Evolutionary conservation across 2,329 filamentous ascomycete species (phyloP).

Genomic region (Hymenoscyphus fructigenus): DNA sequence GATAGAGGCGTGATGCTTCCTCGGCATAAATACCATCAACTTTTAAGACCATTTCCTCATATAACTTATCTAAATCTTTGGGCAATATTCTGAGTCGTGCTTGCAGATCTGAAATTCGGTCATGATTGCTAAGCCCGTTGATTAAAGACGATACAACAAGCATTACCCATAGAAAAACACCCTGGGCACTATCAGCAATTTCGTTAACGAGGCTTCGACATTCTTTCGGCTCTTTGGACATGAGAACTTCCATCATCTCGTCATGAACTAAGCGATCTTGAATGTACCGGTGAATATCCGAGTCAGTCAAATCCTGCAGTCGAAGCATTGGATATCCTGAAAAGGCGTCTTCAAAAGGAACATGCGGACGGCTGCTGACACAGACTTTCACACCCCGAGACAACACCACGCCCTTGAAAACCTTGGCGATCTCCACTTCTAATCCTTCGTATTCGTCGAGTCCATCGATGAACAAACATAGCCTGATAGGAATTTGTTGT

Average conservation of each 20-base stretch:
- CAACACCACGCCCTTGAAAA: constrained; percentile 10
- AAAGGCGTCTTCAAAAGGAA: constrained; percentile 28
- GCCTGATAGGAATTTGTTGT: neutral
- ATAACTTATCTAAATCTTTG: constrained; percentile 14
- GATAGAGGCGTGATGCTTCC: constrained; percentile 10
- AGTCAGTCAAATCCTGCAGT: constrained; percentile 28
- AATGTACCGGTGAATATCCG: constrained; percentile 28
- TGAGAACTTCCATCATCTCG: constrained; percentile 6
- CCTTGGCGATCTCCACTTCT: constrained; percentile 16
- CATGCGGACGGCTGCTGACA: constrained; percentile 31
- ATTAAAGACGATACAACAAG: constrained; percentile 22
- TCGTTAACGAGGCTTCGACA: constrained; percentile 10
- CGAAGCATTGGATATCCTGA: constrained; percentile 17
- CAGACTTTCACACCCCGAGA: constrained; percentile 26
- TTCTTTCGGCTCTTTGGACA: neutral
- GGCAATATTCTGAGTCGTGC: constrained; percentile 9
- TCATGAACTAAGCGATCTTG: constrained; percentile 16
- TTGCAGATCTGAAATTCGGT: constrained; percentile 16
- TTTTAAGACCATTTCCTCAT: constrained; percentile 21
- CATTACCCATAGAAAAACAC: constrained; percentile 29
- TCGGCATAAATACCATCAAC: constrained; percentile 14
- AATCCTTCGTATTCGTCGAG: constrained; percentile 16
- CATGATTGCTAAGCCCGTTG: constrained; percentile 12
- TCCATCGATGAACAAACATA: constrained; percentile 6
- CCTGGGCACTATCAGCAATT: constrained; percentile 19